phyloP scores from a whole-genome alignment of 2,329 filamentous ascomycete genomes.

The Diaporthe sp. region DNA sequence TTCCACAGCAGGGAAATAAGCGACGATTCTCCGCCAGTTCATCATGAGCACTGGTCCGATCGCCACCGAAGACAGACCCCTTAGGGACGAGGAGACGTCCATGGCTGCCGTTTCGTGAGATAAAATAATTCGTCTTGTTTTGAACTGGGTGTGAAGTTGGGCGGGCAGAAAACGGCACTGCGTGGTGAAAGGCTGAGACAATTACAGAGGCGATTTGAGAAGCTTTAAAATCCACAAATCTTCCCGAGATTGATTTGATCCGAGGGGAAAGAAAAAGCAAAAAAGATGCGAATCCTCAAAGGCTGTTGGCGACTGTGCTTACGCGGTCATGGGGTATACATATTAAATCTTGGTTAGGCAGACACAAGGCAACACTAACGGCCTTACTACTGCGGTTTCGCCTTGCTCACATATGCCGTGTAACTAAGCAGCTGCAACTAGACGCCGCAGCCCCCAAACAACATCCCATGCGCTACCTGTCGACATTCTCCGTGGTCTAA shows the following conservation, averaged over 20 bases:
- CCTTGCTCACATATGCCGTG: constrained; percentile 6
- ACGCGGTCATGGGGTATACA: neutral
- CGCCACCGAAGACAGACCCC: constrained; percentile 34
- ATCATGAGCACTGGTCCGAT: constrained; percentile 34
- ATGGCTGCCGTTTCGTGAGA: neutral
- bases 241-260: neutral
- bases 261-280: neutral
- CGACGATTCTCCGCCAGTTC: constrained; percentile 39
- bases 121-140: neutral
- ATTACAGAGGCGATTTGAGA: no score
- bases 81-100: constrained; percentile 31
- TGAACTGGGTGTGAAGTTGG: neutral
- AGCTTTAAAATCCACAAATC: no score
- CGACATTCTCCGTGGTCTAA: neutral
- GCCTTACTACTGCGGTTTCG: neutral
- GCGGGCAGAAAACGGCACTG: no score
- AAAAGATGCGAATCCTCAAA: neutral
- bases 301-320: neutral
- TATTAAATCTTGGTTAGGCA: neutral
- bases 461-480: neutral
- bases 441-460: neutral
- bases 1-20: constrained; percentile 34
- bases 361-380: constrained; percentile 21
- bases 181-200: neutral
- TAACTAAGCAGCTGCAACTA: constrained; percentile 13